Percentiles rank a stretch among this genome's conserved stretches.
These are phyloP conservation scores for Haberlea rhodopensis DNA, from an alignment of 257 asterid genomes.

Conservation along the genomic window DNA sequence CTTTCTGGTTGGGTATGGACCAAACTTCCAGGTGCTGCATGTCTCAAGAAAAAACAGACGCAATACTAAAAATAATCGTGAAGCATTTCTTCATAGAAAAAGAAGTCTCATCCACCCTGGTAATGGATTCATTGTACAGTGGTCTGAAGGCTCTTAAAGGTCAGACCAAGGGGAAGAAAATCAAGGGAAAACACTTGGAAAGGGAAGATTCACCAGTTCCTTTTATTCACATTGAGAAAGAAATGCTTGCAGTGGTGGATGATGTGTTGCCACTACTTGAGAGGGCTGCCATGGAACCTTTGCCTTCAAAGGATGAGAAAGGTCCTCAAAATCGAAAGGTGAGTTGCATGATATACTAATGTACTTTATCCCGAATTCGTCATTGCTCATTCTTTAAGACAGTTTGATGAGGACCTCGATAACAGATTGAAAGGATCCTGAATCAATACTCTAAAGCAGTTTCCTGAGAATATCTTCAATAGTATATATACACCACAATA, in stretches of 20 bases:
- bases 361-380: not conserved
- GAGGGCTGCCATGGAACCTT: conserved; percentile 85
- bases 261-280: conserved; percentile 80
- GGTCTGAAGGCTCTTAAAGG: conserved; percentile 92
- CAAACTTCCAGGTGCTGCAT: conserved; percentile 56
- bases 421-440: not conserved
- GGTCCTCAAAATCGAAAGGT: conserved; percentile 98
- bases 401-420: not conserved
- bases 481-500: not conserved
- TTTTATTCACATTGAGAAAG: conserved; percentile 63
- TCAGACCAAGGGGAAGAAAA: conserved; percentile 63
- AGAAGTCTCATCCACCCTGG: conserved; percentile 93
- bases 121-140: conserved; percentile 92
- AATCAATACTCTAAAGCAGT: not conserved
- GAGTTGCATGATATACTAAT: conserved; percentile 19
- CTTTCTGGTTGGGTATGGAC: conserved; percentile 85
- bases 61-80: conserved; percentile 75
- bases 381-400: not conserved
- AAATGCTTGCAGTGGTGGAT: conserved; percentile 72
- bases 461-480: not conserved
- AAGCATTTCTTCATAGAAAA: conserved; percentile 88
- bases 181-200: conserved; percentile 50
- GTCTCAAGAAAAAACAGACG: conserved; percentile 73
- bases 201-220: conserved; percentile 61
- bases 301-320: conserved; percentile 95